Base-by-base conservation (phyloP, 2,329 filamentous ascomycete species). In the Stromatinia cepivora region DNA sequence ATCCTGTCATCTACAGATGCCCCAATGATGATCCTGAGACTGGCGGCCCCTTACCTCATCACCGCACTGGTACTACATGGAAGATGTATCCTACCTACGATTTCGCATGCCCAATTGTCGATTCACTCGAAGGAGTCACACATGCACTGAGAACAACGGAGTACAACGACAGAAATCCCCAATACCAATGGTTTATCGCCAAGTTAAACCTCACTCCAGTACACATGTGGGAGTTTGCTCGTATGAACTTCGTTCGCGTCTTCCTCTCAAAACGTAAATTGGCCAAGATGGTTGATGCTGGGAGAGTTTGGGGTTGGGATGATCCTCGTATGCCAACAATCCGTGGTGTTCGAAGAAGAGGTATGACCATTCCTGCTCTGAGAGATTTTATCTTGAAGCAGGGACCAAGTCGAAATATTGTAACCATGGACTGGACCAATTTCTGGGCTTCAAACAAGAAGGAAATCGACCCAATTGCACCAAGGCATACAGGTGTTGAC, bases 1-100 rank as follows among this genome's bases (percentile, higher is more conserved):
- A 99, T 80, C 95, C 95, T 17, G 94, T 98, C 80, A 96, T 99
- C 80, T 98, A 97, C 85, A 90, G 95, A 74, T 97, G 93, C 87
- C 97, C 97, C 77, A 84, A 87, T 81, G 93, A 57, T 20, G 67
- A 66, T 50, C 61, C 61, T 10, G 66, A 69, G 39, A 64, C 57
- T 34, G 66, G 66, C 8, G 39, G 61, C 8, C 48, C 93, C 83
- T 92, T 92, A 83, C 92, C 92, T 81, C 91, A 95, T 80, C 92
- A 95, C 82, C 88, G 92, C 74, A 95, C 92, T 1, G 92, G 92
- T 45, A 86, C 83, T 70, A 88, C 85, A 71, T 94, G 92, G 91
- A 94, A 94, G 82, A 90, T 93, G 78, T 94, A 94, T 81, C 92
- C 92, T 46, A 94, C 90, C 73, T 95, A 95, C 83, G 92, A 95